Base-by-base conservation (phyloP, 805 yeast species). In the Starmerella geochares region DNA sequence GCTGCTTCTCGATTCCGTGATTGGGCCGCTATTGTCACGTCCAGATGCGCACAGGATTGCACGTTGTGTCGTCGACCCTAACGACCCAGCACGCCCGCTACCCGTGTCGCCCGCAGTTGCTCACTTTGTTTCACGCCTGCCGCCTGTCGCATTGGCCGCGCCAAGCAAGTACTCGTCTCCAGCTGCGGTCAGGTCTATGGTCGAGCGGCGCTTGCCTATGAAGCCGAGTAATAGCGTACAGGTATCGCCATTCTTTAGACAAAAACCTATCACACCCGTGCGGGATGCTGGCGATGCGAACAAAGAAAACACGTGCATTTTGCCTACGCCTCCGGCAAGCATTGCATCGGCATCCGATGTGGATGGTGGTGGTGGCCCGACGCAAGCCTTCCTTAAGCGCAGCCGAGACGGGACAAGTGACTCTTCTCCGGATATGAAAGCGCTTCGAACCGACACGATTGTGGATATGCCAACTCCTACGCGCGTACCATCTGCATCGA, bases 1-100 rank as follows among this genome's bases (percentile, higher is more conserved):
- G 21, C 23, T 16, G 23, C 33, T 54, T 4, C 24, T 38, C n/a
- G 58, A 50, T 17, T 20, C 32, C 2, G 38, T 53, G 16, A 35
- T 54, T 8, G 58, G 58, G 9, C 25, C 37, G 4, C 25, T 9
- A 17, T 27, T 50, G 5, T 14, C 45, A 3, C 49, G 56, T 3
- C 47, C 49, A 1, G 47, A 24, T 17, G 58, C 58, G 9, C 57
- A 53, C 41, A 42, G 51, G 14, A 32, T 54, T 8, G 58, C 58
- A 2, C 21, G 39, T 17, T 56, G 58, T 5, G 20, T 39, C 2
- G 33, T 53, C 5, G 56, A 54, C 21, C 58, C 58, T 3, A 35
- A 46, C 25, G 16, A 54, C 40, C 37, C 38, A 9, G 11, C 5
- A 11, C 23, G 39, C 9, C 17, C 13, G 33, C 54, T 54, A 2